These are phyloP conservation scores for Rhododendron williamsianum DNA, from an alignment of 148 eudicot species.

Conservation along the genomic window DNA sequence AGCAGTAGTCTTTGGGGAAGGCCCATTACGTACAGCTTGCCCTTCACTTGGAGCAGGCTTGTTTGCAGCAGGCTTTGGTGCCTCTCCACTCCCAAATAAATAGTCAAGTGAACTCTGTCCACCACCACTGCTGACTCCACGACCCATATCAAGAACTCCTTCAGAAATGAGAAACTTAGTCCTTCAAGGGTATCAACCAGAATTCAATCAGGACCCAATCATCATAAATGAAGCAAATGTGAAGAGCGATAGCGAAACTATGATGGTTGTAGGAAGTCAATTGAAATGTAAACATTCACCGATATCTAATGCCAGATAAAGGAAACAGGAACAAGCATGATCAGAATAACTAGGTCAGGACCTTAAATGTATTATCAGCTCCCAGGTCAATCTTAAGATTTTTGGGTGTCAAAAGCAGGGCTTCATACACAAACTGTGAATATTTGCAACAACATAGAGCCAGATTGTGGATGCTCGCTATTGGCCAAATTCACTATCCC, in stretches of 20 bases:
- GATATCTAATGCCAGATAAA: not conserved
- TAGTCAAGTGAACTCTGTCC: constrained; percentile 82
- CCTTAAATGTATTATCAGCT: not conserved
- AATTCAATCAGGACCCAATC: not conserved
- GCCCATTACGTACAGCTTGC: constrained; percentile 25
- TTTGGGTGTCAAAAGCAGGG: not conserved
- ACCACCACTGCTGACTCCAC: constrained; percentile 91
- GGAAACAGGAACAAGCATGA: not conserved
- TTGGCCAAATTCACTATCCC: not conserved
- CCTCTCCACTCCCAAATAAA: constrained; percentile 69
- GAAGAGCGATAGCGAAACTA: not conserved
- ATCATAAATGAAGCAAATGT: not conserved
- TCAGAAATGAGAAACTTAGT: not conserved
- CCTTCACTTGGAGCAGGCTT: constrained; percentile 26
- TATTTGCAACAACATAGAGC: not conserved
- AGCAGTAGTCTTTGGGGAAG: constrained; percentile 31
- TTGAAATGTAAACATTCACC: not conserved
- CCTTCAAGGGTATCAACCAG: not conserved
- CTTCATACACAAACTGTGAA: not conserved
- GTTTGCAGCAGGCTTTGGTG: constrained; percentile 45
- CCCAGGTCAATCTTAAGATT: not conserved
- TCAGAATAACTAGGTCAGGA: not conserved
- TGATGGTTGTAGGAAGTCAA: not conserved
- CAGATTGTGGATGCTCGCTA: not conserved
- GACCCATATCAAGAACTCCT: constrained; percentile 43